Evolutionary conservation across 768 basidiomycete genomes (phyloP), one percentile per base, ranked within the genome.

Genomic region (Boletus rufocinnamomeus): DNA sequence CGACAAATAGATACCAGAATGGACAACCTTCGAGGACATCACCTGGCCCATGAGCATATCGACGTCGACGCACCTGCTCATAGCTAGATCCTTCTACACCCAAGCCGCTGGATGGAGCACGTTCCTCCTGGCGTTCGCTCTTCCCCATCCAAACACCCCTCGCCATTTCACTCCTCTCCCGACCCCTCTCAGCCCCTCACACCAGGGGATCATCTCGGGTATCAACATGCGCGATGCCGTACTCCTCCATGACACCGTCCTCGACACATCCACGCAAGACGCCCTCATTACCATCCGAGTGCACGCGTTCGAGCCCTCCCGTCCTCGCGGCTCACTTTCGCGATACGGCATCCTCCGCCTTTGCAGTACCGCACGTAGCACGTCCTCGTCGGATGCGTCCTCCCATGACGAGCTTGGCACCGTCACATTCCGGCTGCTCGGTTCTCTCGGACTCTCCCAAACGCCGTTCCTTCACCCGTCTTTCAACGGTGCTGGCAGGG

Each of bases 51-150:
- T 16, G 44, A 46, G 46, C 25, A 27, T 68, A 25, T 68, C 67
- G 9, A 68, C 68, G 6, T 64, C 62, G 21, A 66, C 67, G 2
- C 65, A 68, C 54, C 25, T 68, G 6, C 19, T 69, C 1, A 28
- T 69, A 6, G 51, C 62, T 10, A 19, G 37, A 35, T 60, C 62
- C 1, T 44, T 52, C 32, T 52, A 37, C 35, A 43, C 35, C 11
- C 13, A 8, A 25, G 13, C 23, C 3, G 2, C 30, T 3, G 60
- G 58, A 19, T 64, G 57, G 57, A 14, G 6, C 16, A 60, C 65
- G 4, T 30, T 38, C 28, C 23, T 68, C 21, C 45, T 59, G n/a
- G 67, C 62, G 1, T 69, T 61, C 13, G 2, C 49, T 10, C 46
- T 69, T n/a, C 56, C 64, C 6, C 49, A 23, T 17, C 41, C 45